Evolutionary conservation across 139 green algal genomes (phyloP), one percentile per base, ranked within the genome.

Genomic region (Edaphochlamys debaryana): DNA sequence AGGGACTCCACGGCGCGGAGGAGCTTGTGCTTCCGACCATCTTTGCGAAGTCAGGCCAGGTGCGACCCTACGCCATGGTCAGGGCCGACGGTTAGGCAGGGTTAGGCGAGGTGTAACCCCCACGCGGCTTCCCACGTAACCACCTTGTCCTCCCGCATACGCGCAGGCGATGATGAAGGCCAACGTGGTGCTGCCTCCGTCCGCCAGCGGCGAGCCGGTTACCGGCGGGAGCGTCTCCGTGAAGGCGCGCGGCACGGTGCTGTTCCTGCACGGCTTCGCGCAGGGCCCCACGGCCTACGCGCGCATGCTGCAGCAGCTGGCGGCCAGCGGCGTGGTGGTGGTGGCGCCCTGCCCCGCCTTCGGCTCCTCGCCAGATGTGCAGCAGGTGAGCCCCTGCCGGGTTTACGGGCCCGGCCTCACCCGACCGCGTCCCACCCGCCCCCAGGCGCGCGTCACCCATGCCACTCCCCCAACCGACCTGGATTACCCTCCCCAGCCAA

Each of bases 191-290:
- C 13, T 67, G 60, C 60, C 60, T 30, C 8, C 60, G 8, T 23
- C n/a, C 30, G 60, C 56, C 56, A 29, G 25, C 22, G 54, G 5
- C 13, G 29, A 11, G 58, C 58, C 25, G 36, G 58, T 15, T 3
- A 19, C 27, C 58, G 60, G 60, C 60, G 30, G 38, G 19, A 23
- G n/a, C 60, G 19, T 27, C 30, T 22, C 30, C 4, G 68, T 75
- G 11, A 40, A 17, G 1, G 40, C 68, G 11, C 37, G 38, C 23
- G 79, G 67, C 1, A 67, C 79, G 48, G 67, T 85, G 25, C 79
- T 85, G 25, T 85, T 85, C 67, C 79, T 85, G 79, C 79, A 85
- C 40, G 79, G 79, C 50, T 85, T 85, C 37, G 67, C 56, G 56
- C 56, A 63, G 56, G 79, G 79, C 36, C 79, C 79, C 30, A 79